Conservation (phyloP, 1,284 basidiomycete species). For the Microbotryomycetes sp. region DNA sequence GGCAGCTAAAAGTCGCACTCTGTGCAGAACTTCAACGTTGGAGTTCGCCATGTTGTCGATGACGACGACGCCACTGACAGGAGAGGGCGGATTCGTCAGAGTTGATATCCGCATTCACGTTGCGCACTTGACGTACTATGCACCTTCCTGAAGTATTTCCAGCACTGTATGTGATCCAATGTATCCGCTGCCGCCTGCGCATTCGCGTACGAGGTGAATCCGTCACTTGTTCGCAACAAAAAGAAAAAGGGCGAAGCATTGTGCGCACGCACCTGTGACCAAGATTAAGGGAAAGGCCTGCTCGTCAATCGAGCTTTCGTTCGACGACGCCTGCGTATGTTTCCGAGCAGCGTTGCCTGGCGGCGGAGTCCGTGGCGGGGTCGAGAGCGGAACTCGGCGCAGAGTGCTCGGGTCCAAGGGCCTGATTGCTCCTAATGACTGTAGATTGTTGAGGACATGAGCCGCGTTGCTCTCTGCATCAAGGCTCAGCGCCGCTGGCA, state of each 20-base stretch:
- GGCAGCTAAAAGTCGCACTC: slow-evolving; percentile 11
- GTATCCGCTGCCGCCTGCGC: slow-evolving; percentile 8
- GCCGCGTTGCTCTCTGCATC: too few species aligned
- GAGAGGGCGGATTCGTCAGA: too few species aligned
- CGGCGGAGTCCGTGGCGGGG: slow-evolving; percentile 10
- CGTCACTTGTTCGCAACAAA: not conserved
- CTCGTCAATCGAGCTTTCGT: not conserved
- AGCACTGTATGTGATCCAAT: slow-evolving; percentile 14
- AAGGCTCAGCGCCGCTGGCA: not conserved
- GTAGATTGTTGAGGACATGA: too few species aligned
- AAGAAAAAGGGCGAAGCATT: not conserved
- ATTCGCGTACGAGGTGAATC: not conserved
- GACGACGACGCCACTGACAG: slow-evolving; percentile 8
- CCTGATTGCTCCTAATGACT: not conserved
- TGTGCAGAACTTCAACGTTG: slow-evolving; percentile 6
- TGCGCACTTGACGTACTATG: slow-evolving; percentile 5
- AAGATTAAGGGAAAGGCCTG: slow-evolving; percentile 2
- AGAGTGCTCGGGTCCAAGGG: slow-evolving; percentile 4
- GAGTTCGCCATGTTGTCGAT: slow-evolving; percentile 13
- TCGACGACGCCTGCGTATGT: not conserved
- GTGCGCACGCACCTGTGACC: slow-evolving; percentile 2
- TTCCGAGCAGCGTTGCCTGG: not conserved
- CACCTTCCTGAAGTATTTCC: slow-evolving; percentile 11
- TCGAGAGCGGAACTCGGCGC: slow-evolving; percentile 9
- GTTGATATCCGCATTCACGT: too few species aligned